These are phyloP conservation scores for Tricharina praecox DNA, from an alignment of 495 filamentous ascomycete species.

Conservation along the genomic window DNA sequence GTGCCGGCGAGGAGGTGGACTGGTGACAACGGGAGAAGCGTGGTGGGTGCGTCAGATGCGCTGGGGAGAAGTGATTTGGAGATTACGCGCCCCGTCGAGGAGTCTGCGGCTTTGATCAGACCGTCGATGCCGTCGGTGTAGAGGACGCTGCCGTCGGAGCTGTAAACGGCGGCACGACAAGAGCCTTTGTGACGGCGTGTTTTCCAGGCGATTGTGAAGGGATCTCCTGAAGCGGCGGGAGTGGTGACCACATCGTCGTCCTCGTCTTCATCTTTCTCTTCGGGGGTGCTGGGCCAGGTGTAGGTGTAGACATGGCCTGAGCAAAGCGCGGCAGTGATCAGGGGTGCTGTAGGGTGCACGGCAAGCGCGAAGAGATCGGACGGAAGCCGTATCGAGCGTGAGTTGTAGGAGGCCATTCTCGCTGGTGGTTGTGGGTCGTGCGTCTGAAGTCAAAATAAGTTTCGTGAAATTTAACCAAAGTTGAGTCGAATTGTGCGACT, in stretches of 20 bases:
- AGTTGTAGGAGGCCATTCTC: conserved; percentile 12
- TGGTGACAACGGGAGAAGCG: conserved; percentile 64
- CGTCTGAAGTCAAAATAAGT: too few species aligned
- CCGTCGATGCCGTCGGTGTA: conserved; percentile 86
- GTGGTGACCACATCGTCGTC: conserved; percentile 34
- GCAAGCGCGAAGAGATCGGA: conserved; percentile 81
- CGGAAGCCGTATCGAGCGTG: conserved; percentile 43
- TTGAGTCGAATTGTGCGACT: too few species aligned
- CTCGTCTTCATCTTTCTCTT: conserved; percentile 21
- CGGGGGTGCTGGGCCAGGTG: conserved; percentile 44
- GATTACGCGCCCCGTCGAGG: conserved; percentile 60
- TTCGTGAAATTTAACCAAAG: too few species aligned
- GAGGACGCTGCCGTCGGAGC: conserved; percentile 53
- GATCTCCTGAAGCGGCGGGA: not conserved
- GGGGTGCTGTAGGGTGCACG: conserved; percentile 62
- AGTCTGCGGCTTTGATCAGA: conserved; percentile 69
- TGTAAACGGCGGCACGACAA: conserved; percentile 63
- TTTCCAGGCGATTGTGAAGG: conserved; percentile 39
- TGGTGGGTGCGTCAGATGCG: conserved; percentile 52
- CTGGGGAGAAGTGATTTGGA: conserved; percentile 44
- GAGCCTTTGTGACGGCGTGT: conserved; percentile 85
- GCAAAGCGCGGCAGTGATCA: conserved; percentile 70
- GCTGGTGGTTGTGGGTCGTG: not conserved
- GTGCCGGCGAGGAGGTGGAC: conserved; percentile 81
- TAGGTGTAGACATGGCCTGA: conserved; percentile 77